Conservation (phyloP, 2,329 filamentous ascomycete species). For the Laburnicola sp. region DNA sequence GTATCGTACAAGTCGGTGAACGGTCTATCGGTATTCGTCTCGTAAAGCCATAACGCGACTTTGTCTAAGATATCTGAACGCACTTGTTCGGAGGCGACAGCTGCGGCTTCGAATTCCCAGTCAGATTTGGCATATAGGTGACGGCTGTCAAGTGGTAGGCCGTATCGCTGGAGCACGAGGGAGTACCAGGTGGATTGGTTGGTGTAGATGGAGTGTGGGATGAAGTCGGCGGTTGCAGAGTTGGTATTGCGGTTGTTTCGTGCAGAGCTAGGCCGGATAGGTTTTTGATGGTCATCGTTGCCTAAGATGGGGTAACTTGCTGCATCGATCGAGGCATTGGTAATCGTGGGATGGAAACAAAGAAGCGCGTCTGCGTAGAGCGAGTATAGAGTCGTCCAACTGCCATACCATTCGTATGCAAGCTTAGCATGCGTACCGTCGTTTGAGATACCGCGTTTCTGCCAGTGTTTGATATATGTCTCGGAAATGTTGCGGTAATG, state of each 20-base stretch:
- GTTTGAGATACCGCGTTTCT: constrained; percentile 68
- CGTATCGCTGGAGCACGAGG: constrained; percentile 77
- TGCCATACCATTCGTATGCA: constrained; percentile 77
- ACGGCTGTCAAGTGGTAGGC: constrained; percentile 77
- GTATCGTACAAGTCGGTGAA: constrained; percentile 84
- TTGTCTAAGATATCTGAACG: constrained; percentile 72
- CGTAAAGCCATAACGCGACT: constrained; percentile 80
- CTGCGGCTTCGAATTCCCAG: constrained; percentile 88
- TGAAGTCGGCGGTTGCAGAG: constrained; percentile 56
- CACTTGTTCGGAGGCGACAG: constrained; percentile 70
- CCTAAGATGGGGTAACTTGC: constrained; percentile 14
- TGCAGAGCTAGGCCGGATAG: constrained; percentile 11
- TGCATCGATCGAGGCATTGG: constrained; percentile 25
- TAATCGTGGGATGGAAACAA: constrained; percentile 70
- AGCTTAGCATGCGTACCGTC: constrained; percentile 74
- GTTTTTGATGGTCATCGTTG: constrained; percentile 27
- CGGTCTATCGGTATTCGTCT: constrained; percentile 73
- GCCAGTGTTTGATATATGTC: constrained; percentile 73
- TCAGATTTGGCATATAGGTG: constrained; percentile 87
- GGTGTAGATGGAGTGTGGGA: constrained; percentile 75
- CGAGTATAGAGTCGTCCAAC: constrained; percentile 85
- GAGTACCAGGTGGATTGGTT: constrained; percentile 81
- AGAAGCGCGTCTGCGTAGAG: constrained; percentile 78
- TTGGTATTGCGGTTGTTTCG: constrained; percentile 13
- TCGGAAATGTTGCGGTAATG: constrained; percentile 66